These are phyloP conservation scores for Dictyostelium brefeldianum DNA, from an alignment of 78 protist species.

Conservation along the genomic window DNA sequence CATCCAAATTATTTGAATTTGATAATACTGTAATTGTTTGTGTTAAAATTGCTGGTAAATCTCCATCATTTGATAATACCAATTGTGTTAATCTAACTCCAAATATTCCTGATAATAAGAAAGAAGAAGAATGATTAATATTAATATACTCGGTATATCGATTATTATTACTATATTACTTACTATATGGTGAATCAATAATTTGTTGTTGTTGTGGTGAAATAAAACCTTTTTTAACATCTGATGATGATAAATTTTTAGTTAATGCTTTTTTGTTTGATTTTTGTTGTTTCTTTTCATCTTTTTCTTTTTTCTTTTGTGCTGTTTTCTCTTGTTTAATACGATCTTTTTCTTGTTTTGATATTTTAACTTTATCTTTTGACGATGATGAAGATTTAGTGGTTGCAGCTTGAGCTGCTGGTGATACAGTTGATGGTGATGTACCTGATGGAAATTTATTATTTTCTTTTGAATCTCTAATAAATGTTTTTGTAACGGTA, in stretches of 20 bases:
- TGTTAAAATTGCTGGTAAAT: conserved; percentile 48
- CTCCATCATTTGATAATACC: conserved; percentile 48
- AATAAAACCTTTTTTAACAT: conserved; percentile 27
- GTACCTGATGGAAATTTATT: conserved; percentile 23
- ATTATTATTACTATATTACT: background rate
- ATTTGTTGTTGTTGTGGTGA: background rate
- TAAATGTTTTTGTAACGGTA: conserved; percentile 72
- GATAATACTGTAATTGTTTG: conserved; percentile 43
- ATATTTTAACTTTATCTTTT: conserved; percentile 42
- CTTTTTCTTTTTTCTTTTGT: conserved; percentile 59
- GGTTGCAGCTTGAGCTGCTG: background rate
- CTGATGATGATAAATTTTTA: conserved; percentile 29
- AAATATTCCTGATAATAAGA: conserved; percentile 34
- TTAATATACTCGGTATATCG: background rate
- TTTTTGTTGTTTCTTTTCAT: conserved; percentile 57
- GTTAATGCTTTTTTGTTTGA: conserved; percentile 13
- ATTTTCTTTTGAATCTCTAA: conserved; percentile 17
- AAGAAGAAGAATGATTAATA: background rate
- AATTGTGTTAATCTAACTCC: conserved; percentile 58
- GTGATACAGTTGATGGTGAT: conserved; percentile 1
- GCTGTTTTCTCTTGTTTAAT: conserved; percentile 61
- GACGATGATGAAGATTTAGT: background rate
- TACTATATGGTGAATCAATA: background rate
- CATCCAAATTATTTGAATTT: conserved; percentile 65
- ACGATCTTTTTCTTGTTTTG: conserved; percentile 55